Evolutionary conservation across 305 asterid genomes (phyloP).

Genomic region (Fraxinus paxiana): DNA sequence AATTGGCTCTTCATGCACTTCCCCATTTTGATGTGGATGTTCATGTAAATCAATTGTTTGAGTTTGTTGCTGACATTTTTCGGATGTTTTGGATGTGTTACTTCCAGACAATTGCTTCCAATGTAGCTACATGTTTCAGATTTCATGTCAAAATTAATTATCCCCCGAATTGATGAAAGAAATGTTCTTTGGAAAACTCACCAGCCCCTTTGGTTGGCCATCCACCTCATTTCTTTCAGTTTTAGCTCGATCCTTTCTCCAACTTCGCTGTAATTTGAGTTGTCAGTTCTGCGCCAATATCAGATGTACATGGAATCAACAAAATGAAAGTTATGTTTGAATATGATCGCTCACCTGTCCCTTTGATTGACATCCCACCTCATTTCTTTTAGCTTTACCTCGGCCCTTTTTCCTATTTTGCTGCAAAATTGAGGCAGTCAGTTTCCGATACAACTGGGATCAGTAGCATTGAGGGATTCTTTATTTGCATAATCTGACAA

Average conservation of each 20-base stretch:
- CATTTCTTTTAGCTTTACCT: conserved; percentile 42
- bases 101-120: conserved; percentile 56
- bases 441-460: conserved; percentile 25
- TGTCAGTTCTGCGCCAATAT: conserved; percentile 15
- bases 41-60: conserved; percentile 23
- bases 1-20: background rate
- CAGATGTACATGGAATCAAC: background rate
- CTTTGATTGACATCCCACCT: conserved; percentile 33
- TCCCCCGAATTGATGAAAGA: background rate
- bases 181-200: conserved; percentile 36
- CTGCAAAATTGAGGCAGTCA: conserved; percentile 43
- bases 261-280: conserved; percentile 35
- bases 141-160: conserved; percentile 25
- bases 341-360: conserved; percentile 34
- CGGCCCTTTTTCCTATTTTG: conserved; percentile 60
- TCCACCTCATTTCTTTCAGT: conserved; percentile 36
- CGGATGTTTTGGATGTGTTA: conserved; percentile 32
- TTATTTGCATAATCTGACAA: conserved; percentile 17
- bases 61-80: conserved; percentile 33
- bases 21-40: background rate
- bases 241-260: conserved; percentile 49
- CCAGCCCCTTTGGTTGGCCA: conserved; percentile 82
- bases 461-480: conserved; percentile 6
- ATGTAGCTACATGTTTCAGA: conserved; percentile 52
- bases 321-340: background rate